Conservation (phyloP, 441 rosid species). For the Pelargonium cotyledonis region DNA sequence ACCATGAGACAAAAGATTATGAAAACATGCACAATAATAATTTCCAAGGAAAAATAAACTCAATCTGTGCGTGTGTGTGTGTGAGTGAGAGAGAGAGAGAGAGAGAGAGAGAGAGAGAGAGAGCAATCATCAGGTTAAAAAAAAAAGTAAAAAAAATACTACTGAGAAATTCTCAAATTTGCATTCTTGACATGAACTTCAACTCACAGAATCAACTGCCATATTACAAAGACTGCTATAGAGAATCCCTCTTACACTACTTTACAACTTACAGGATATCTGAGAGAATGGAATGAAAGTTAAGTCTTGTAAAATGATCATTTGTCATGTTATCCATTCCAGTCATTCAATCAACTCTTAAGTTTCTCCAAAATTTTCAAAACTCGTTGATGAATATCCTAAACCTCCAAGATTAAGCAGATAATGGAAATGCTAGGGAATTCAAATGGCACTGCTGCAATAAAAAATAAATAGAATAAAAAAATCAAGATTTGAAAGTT, state of each 20-base stretch:
- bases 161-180: background rate
- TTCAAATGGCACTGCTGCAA: background rate
- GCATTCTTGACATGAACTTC: background rate
- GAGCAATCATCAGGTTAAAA: background rate
- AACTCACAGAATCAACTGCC: background rate
- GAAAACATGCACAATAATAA: background rate
- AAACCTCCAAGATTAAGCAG: background rate
- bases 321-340: background rate
- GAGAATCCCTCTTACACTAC: background rate
- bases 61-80: background rate
- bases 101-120: background rate
- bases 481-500: background rate
- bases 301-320: background rate
- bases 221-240: background rate
- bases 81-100: background rate
- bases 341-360: background rate
- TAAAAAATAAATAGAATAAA: background rate
- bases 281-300: slow-evolving; percentile 1
- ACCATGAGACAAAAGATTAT: too few species aligned
- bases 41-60: background rate
- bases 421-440: background rate
- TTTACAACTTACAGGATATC: background rate
- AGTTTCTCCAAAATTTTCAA: background rate
- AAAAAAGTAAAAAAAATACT: background rate
- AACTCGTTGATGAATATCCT: background rate